phyloP scores from a whole-genome alignment of 2,329 filamentous ascomycete genomes.

The Lasiodiplodia sp. region DNA sequence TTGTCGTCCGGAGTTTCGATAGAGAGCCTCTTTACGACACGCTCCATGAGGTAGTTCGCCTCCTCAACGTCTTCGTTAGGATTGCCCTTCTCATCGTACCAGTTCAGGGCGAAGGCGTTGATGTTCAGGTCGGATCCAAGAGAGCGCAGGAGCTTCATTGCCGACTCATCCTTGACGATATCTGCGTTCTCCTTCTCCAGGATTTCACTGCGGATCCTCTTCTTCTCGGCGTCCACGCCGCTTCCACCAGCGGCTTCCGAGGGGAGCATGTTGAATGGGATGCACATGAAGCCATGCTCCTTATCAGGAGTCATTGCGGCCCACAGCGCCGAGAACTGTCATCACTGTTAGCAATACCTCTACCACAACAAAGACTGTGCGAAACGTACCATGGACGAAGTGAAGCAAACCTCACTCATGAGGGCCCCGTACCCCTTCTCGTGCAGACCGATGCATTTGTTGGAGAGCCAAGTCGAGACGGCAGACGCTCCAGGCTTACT shows the following conservation, averaged over 20 bases:
- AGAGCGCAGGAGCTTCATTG: conserved; percentile 49
- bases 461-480: conserved; percentile 55
- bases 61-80: conserved; percentile 56
- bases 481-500: conserved; percentile 59
- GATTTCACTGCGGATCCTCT: conserved; percentile 50
- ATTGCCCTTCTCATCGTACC: conserved; percentile 46
- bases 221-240: conserved; percentile 47
- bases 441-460: conserved; percentile 53
- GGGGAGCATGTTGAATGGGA: conserved; percentile 54
- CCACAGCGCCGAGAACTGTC: conserved; percentile 48
- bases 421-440: conserved; percentile 54
- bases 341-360: neutral
- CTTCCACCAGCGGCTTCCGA: conserved; percentile 41
- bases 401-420: conserved; percentile 55
- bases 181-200: conserved; percentile 47
- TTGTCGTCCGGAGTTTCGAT: conserved; percentile 52
- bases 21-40: conserved; percentile 53
- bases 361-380: fast-evolving
- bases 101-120: conserved; percentile 57
- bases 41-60: conserved; percentile 58
- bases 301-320: conserved; percentile 48
- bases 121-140: conserved; percentile 58
- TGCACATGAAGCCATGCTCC: conserved; percentile 45
- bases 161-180: conserved; percentile 45
- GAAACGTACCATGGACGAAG: conserved; percentile 48